Conservation (phyloP, 2,329 filamentous ascomycete genomes). For the Cryoendolithus antarcticus region DNA sequence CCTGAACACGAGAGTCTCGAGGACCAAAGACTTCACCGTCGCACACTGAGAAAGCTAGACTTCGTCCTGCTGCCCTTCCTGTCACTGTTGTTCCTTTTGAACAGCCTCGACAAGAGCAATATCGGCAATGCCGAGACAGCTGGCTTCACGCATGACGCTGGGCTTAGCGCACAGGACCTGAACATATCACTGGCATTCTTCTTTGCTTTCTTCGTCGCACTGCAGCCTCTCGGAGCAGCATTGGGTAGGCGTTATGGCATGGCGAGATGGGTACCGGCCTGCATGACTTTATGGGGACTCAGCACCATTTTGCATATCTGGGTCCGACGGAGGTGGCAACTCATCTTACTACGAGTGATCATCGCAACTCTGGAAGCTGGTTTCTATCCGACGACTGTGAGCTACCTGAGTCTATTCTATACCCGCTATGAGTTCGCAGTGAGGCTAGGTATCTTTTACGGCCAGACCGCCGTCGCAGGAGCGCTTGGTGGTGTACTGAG, state of each 20-base stretch:
- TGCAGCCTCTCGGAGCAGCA: conserved; percentile 45
- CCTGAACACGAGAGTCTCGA: too few relatives aligned
- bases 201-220: conserved; percentile 46
- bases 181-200: conserved; percentile 46
- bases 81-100: conserved; percentile 40
- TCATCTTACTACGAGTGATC: conserved; percentile 32
- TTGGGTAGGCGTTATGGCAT: conserved; percentile 46
- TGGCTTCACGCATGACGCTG: conserved; percentile 46
- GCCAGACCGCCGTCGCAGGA: conserved; percentile 44
- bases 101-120: conserved; percentile 41
- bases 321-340: conserved; percentile 34
- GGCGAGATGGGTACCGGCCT: conserved; percentile 42
- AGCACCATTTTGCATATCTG: conserved; percentile 37
- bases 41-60: conserved; percentile 38
- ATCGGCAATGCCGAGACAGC: conserved; percentile 46
- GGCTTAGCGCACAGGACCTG: conserved; percentile 37
- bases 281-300: conserved; percentile 44
- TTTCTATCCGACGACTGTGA: conserved; percentile 47
- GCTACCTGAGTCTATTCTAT: conserved; percentile 48
- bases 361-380: conserved; percentile 42
- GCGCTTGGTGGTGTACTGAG: conserved; percentile 44
- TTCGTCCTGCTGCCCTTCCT: conserved; percentile 39
- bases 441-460: conserved; percentile 45
- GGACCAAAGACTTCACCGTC: conserved; percentile 13
- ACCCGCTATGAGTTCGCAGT: conserved; percentile 45